Conservation (phyloP, 2,329 filamentous ascomycete species). For the Aspergillus spinulosporus region DNA sequence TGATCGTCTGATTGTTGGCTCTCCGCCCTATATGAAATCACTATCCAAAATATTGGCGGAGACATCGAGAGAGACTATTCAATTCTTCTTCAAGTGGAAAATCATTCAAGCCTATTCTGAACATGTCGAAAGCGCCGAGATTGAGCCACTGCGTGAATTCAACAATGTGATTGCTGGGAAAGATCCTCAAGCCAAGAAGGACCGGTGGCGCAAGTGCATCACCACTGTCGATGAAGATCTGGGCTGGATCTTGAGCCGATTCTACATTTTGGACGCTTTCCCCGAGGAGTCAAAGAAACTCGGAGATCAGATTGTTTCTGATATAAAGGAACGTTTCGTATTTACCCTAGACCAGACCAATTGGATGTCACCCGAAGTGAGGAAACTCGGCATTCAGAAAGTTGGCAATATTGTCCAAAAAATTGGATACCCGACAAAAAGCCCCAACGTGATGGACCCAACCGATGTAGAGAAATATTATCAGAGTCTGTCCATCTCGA, state of each 20-base stretch:
- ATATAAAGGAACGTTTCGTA: conserved; percentile 68
- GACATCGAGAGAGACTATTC: conserved; percentile 57
- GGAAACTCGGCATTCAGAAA: conserved; percentile 62
- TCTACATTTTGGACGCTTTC: conserved; percentile 70
- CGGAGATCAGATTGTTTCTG: conserved; percentile 66
- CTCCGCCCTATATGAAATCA: conserved; percentile 61
- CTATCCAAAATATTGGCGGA: conserved; percentile 57
- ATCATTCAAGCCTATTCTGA: conserved; percentile 55
- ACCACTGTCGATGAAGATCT: conserved; percentile 58
- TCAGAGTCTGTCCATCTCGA: conserved; percentile 51
- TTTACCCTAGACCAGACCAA: conserved; percentile 58
- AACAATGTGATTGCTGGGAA: conserved; percentile 62
- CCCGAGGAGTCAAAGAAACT: conserved; percentile 65
- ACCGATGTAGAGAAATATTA: conserved; percentile 60
- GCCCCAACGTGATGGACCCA: conserved; percentile 63
- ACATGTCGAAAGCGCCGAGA: conserved; percentile 59
- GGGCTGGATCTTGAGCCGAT: conserved; percentile 68
- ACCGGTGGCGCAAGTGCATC: conserved; percentile 68
- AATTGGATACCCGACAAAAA: conserved; percentile 66
- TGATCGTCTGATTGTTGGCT: conserved; percentile 59
- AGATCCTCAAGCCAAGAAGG: conserved; percentile 61
- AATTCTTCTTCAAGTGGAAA: conserved; percentile 67
- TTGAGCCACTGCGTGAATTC: conserved; percentile 63
- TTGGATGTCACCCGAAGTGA: conserved; percentile 67
- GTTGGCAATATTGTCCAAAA: conserved; percentile 67